Conservation (phyloP, 768 basidiomycete species). For the Cystofilobasidium ferigula region DNA sequence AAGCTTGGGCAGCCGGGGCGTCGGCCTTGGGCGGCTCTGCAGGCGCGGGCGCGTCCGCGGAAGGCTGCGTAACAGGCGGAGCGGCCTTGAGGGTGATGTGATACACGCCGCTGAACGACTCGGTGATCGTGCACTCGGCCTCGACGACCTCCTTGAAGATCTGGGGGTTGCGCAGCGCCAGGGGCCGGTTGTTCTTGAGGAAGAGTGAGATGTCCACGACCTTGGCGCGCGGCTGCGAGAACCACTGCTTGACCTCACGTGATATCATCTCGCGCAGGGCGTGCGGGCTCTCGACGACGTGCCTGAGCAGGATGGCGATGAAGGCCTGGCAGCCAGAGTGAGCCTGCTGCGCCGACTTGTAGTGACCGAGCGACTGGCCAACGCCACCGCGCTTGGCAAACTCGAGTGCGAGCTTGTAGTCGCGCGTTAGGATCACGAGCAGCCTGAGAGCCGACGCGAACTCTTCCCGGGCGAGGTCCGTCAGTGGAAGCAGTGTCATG, state of each 20-base stretch:
- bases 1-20: conserved; percentile 22
- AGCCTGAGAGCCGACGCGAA: conserved; percentile 69
- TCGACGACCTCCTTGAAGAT: conserved; percentile 64
- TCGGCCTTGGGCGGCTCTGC: conserved; percentile 19
- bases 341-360: conserved; percentile 49
- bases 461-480: conserved; percentile 64
- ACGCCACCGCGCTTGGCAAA: conserved; percentile 63
- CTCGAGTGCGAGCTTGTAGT: conserved; percentile 52
- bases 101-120: conserved; percentile 46
- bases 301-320: conserved; percentile 78
- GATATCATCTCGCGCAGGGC: conserved; percentile 60
- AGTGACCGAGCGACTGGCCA: conserved; percentile 52
- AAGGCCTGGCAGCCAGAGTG: conserved; percentile 60
- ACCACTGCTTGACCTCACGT: conserved; percentile 69
- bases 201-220: conserved; percentile 60
- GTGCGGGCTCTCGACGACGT: conserved; percentile 66
- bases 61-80: conserved; percentile 34
- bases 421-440: conserved; percentile 71
- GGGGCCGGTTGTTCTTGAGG: conserved; percentile 61
- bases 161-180: conserved; percentile 68
- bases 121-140: conserved; percentile 58
- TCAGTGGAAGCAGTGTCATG: conserved; percentile 55
- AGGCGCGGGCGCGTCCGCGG: background rate
- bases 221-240: conserved; percentile 47
- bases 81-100: conserved; percentile 51